Evolutionary conservation across 371 early-diverging fungal species (phyloP), one percentile per base, ranked within the genome.

Genomic region (Rhizopus stolonifer): DNA sequence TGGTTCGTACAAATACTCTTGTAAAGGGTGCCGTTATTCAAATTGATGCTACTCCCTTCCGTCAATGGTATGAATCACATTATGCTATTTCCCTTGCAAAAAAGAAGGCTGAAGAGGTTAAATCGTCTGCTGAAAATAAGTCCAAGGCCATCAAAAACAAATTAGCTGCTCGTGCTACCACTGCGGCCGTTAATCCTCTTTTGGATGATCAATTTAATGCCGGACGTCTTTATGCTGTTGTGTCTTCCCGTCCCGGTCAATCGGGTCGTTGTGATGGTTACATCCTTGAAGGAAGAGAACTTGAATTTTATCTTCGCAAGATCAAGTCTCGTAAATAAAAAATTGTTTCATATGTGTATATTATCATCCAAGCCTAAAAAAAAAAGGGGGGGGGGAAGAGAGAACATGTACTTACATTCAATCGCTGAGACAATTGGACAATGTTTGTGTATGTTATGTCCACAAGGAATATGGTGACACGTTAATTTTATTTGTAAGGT

Each of bases 1-100:
- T n/a, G n/a, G n/a, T n/a, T 78, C 95, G 99, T 75, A 99, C 99
- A 81, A 98, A 98, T 88, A 99, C 99, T 57, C 86, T 99, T 45
- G 99, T 99, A 52, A 99, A 99, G 89, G 90, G 94, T 63, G 87
- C 93, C 75, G 91, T 99, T 61, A 89, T 99, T 57, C 96, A 99
- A 81, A 87, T 99, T 63, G 96, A 96, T 81, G 95, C 99, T 67
- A 92, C 96, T 58, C 96, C 96, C 53, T 98, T 98, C 93, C 90
- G 94, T 67, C 95, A 96, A 77, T 95, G 95, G 93, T 95, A 92
- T 78, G 95, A 96, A 84, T 74, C 89, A 56, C 94, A 95, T 84
- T 97, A 95, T 76, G 96, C 88, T 65, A 65, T 78, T 61, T 77
- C 90, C 56, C 73, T 95, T 44, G 96, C 96, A 72, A 88, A 90